Evolutionary conservation across 495 filamentous ascomycete species (phyloP), one percentile per base, ranked within the genome.

Genomic region (Penicillium steckii): DNA sequence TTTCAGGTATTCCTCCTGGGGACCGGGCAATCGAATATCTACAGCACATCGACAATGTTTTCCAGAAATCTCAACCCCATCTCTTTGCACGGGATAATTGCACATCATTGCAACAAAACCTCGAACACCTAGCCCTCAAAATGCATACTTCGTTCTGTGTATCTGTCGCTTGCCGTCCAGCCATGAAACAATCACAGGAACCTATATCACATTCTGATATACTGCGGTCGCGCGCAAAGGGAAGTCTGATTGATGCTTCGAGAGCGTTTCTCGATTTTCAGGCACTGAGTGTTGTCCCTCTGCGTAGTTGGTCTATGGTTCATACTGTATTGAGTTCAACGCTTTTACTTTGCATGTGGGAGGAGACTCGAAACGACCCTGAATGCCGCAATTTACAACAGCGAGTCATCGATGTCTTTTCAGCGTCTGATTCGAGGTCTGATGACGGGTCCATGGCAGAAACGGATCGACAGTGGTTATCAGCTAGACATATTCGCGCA

Each of bases 231-330:
- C 56, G 66, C 18, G 68, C 66, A 1, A 70, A 59, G 25, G 53
- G 38, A 8, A 66, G 70, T 21, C 45, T 73, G 8, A 57, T 71
- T 6, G 59, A 66, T 35, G 66, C 70, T 1, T 65, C 68, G 1
- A 64, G 50, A 21, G 61, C 65, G 4, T 73, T 71, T 44, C 53
- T 71, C 0, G 67, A 73, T 18, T 70, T 69, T 22, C 64, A 70
- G 24, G 62, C 64, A 0, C 52, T 72, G 1, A 70, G 67, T 17
- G 55, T 68, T 18, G 64, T 72, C 0, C 70, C 69, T 0, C 27
- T 70, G 8, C 53, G 70, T 0, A 73, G 48, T 24, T 72, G 69
- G 67, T 74, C 68, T 1, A 74, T 74, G 69, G 61, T 72, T 8
- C 67, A 70, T 49, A 69, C 69, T 0, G 70, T 67, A 4, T 44